phyloP scores from a whole-genome alignment of 1,284 basidiomycete species.

The Cutaneotrichosporon sp. region DNA sequence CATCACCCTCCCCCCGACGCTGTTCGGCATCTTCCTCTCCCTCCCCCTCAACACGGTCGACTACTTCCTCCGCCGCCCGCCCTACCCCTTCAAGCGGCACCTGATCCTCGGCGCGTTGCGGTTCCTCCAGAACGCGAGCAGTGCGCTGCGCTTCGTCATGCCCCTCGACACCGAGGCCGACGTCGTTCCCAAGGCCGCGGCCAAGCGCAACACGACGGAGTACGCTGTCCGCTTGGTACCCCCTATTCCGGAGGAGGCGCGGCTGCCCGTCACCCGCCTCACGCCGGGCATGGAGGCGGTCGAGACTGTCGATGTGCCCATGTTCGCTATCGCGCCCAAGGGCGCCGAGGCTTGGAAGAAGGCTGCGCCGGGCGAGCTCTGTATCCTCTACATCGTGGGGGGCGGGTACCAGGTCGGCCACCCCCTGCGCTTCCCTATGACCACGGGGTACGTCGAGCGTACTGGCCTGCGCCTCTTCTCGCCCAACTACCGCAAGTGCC shows the following conservation, averaged over 20 bases:
- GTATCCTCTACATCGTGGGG: conserved; percentile 20
- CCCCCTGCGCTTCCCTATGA: conserved; percentile 1
- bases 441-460: not conserved
- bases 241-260: conserved; percentile 4
- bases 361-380: conserved; percentile 17
- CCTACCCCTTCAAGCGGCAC: conserved; percentile 13
- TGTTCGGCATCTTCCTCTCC: conserved; percentile 4
- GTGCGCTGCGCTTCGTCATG: conserved; percentile 7
- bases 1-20: conserved; percentile 10
- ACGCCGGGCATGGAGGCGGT: conserved; percentile 9
- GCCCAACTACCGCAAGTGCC: conserved; percentile 24
- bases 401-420: conserved; percentile 18
- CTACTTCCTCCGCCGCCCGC: conserved; percentile 14
- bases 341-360: conserved; percentile 14
- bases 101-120: conserved; percentile 8
- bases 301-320: conserved; percentile 2
- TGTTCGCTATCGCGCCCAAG: conserved; percentile 22
- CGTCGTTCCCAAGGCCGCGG: conserved; percentile 7
- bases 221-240: conserved; percentile 13
- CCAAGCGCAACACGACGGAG: conserved; percentile 7
- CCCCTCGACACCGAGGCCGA: conserved; percentile 9
- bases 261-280: conserved; percentile 5
- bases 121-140: not conserved
- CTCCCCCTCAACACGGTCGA: conserved; percentile 11
- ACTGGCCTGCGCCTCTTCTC: conserved; percentile 3